Evolutionary conservation across 1,284 basidiomycete species (phyloP), one percentile per base, ranked within the genome.

Genomic region (Ustilago curta): DNA sequence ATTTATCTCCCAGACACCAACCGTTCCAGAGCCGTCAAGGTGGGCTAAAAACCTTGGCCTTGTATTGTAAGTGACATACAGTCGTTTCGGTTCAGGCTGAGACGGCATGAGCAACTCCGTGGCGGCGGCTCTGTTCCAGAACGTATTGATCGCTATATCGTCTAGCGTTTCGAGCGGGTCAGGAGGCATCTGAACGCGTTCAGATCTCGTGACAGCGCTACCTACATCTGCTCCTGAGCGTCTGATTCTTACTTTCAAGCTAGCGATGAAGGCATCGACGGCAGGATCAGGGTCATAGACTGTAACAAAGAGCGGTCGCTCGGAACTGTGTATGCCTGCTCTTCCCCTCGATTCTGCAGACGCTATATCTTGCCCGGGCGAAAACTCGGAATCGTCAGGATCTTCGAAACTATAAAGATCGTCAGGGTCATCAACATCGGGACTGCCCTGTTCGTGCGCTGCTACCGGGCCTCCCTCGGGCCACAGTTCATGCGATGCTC

Each of bases 1-100:
- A 7, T 29, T 31, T 3, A 59, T 4, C 29, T 49, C 45, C 63
- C 63, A 65, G 0, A 59, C 63, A 0, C 55, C 50, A 6, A 58
- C n/a, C 11, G 29, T 49, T 6, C 39, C 32, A 5, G 6, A 18
- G 2, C 18, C 29, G 5, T 43, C 16, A 8, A 14, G 19, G 8
- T 37, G 27, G 9, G 25, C 7, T 1, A 59, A 31, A 31, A 51
- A 51, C 2, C 19, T 11, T 2, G 48, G 40, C 21, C 18, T 31
- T 2, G 3, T 1, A 4, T 18, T n/a, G 14, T 35, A 59, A 14
- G 39, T 32, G 3, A 37, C 23, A 8, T 37, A 29, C 3, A 50
- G 42, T 1, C 48, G 53, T 18, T 31, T 50, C 2, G 25, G 21
- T 3, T 48, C 47, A 7, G 8, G 3, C 1, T 14, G 12, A n/a